These are phyloP conservation scores for Nymphaea colorata DNA, from an alignment of 164 flowering plant species.

Conservation along the genomic window DNA sequence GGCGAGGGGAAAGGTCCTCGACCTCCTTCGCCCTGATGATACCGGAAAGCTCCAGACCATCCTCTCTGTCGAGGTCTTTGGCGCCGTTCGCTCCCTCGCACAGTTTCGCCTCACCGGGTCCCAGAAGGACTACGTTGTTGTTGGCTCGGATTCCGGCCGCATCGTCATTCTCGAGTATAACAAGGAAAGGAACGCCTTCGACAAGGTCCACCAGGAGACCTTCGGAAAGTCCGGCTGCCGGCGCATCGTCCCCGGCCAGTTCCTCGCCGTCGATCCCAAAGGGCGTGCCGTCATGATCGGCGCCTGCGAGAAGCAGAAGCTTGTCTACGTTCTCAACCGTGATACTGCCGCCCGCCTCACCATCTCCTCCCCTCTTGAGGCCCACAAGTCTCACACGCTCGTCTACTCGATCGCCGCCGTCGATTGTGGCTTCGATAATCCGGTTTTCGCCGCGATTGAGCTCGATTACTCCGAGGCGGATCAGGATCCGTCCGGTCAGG, in stretches of 20 bases:
- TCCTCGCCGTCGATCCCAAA: conserved; percentile 80
- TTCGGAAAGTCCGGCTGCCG: conserved; percentile 95
- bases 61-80: conserved; percentile 79
- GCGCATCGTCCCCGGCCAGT: conserved; percentile 90
- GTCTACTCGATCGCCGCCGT: conserved; percentile 75
- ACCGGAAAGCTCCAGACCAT: conserved; percentile 83
- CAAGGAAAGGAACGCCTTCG: conserved; percentile 71
- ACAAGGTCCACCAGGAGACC: conserved; percentile 89
- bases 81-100: conserved; percentile 74
- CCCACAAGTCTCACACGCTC: conserved; percentile 84
- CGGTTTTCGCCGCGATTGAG: conserved; percentile 93
- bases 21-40: conserved; percentile 88
- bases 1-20: conserved; percentile 85
- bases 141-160: conserved; percentile 94
- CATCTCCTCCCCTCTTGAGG: conserved; percentile 87
- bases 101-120: conserved; percentile 87
- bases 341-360: conserved; percentile 92
- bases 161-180: conserved; percentile 86
- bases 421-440: conserved; percentile 97
- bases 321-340: conserved; percentile 89
- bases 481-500: conserved; percentile 75
- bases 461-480: conserved; percentile 95
- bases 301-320: conserved; percentile 95
- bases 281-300: conserved; percentile 96
- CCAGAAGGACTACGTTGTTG: conserved; percentile 83